Base-by-base conservation (phyloP, 331 rosid genomes). In the Pyrus hybrid region DNA sequence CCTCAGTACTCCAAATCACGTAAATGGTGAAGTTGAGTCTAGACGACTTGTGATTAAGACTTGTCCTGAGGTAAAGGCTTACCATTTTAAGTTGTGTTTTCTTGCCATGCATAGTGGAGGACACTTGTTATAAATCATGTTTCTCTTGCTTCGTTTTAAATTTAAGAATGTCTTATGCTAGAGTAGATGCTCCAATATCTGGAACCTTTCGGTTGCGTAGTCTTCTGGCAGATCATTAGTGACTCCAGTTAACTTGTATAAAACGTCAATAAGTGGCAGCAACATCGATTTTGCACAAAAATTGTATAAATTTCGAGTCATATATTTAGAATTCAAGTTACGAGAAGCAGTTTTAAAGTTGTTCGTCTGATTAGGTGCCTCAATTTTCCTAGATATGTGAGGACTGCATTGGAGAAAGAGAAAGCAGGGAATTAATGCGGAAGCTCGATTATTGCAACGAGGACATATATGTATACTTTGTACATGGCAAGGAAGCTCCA, bases 401-500 rank as follows among this genome's bases (percentile, higher is more conserved):
- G 72, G 89, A 82, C 71, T 94, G 98, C 86, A 88, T 94, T 76
- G 98, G 98, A 43, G 98, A 94, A 83, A 86, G 77, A 76, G 88
- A 94, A 83, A 94, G 97, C 85, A 90, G 90, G 67, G 87, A 90
- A 85, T 79, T 91, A 41, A 83, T 91, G 96, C 91, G 80, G 88
- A 94, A 88, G 68, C 96, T 94, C 45, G 93, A 90, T 61, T 94
- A 91, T 77, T 81, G 84, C 87, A 88, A 92, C 5, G 95, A 91
- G 81, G 87, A 88, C 78, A 86, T 94, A 78, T 84, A 76, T 75
- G 92, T 91, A 29, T 79, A 87, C 73, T 91, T 91, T 79, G 85
- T 91, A 11, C 96, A 92, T 43, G 97, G 97, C 21, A 94, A 94
- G 87, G 98, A 94, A 79, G 98, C 96, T 63, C 98, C 98, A 28